A percentile compares a stretch with the other conserved stretches of the same genome.
Conservation (phyloP, 2,329 filamentous ascomycete species). For the Hymenoscyphus repandus region DNA sequence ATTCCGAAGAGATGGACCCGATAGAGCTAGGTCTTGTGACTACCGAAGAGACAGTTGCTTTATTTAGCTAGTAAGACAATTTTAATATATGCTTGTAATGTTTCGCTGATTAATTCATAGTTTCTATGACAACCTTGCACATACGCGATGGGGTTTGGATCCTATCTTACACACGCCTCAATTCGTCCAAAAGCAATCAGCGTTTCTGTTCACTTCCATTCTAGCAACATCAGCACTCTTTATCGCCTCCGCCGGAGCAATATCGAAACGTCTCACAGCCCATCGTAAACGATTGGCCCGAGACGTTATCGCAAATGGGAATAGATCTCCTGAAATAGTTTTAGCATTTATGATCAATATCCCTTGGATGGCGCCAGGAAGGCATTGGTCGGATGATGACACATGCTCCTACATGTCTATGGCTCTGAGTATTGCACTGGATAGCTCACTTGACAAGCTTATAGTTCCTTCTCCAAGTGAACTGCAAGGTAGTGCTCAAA, state of each 20-base stretch:
- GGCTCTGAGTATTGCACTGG: slow-evolving; percentile 63
- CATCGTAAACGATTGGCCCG: slow-evolving; percentile 60
- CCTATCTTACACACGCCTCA: slow-evolving; percentile 58
- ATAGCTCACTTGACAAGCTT: slow-evolving; percentile 66
- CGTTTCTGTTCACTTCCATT: slow-evolving; percentile 68
- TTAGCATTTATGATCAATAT: slow-evolving; percentile 72
- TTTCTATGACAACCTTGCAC: slow-evolving; percentile 64
- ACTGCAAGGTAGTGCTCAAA: slow-evolving; percentile 39
- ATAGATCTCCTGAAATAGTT: slow-evolving; percentile 68
- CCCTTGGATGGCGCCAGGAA: slow-evolving; percentile 67
- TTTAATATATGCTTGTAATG: neutral
- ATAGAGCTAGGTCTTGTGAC: slow-evolving; percentile 66
- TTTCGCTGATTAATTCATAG: slow-evolving; percentile 34
- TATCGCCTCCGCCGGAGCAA: slow-evolving; percentile 54
- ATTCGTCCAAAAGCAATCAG: slow-evolving; percentile 62
- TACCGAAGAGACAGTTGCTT: slow-evolving; percentile 54
- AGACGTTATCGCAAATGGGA: slow-evolving; percentile 54
- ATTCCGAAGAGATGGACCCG: slow-evolving; percentile 60
- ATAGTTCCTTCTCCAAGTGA: slow-evolving; percentile 49
- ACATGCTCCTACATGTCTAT: slow-evolving; percentile 67
- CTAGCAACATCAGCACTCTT: slow-evolving; percentile 65
- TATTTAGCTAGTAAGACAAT: slow-evolving; percentile 56
- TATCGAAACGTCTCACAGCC: slow-evolving; percentile 60
- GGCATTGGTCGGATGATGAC: slow-evolving; percentile 66
- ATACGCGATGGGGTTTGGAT: slow-evolving; percentile 71